Evolutionary conservation across 306 rosid genomes (phyloP), one percentile per base, ranked within the genome.

Genomic region (Potentilla sterilis): DNA sequence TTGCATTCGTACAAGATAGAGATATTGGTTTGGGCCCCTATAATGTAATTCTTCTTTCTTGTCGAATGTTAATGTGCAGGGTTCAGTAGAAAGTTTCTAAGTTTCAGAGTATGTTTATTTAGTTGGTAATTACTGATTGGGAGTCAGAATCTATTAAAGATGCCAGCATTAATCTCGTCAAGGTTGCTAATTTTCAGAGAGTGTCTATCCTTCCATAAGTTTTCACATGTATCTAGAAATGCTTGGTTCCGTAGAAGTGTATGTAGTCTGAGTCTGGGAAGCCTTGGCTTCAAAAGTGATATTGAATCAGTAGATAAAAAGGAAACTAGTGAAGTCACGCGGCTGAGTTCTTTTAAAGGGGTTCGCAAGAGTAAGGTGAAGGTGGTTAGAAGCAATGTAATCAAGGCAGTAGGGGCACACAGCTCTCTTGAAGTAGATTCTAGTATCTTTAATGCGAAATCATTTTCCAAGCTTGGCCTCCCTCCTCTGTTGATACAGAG

Each of bases 401-500:
- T 76, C 55, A 88, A 85, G 75, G 76, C 74, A 2, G 77, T 71
- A 69, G 76, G 82, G 81, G 76, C 38, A 40, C 35, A 22, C 16
- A 82, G 76, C 24, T 75, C 59, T 48, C 81, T 75, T 75, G 84
- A 80, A 52, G 83, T 80, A 15, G 95, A 91, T 68, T 77, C 77
- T 51, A 91, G 88, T 37, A 89, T 92, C 1, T 92, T 95, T 87
- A 86, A 89, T n/a, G 93, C 88, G 0, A 69, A 87, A 66, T 90
- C 93, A 16, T 95, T 95, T 84, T 82, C 89, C 2, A 97, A 95
- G 85, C 96, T 95, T 37, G 96, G 97, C 63, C 81, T 95, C 54
- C 92, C 96, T 0, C 78, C 48, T 38, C 69, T 74, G 65, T 74
- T 95, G 84, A 85, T 92, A 65, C 88, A 84, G 86, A 88, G 96